Base-by-base conservation (phyloP, 2,329 filamentous ascomycete genomes). In the Camillea tinctor region DNA sequence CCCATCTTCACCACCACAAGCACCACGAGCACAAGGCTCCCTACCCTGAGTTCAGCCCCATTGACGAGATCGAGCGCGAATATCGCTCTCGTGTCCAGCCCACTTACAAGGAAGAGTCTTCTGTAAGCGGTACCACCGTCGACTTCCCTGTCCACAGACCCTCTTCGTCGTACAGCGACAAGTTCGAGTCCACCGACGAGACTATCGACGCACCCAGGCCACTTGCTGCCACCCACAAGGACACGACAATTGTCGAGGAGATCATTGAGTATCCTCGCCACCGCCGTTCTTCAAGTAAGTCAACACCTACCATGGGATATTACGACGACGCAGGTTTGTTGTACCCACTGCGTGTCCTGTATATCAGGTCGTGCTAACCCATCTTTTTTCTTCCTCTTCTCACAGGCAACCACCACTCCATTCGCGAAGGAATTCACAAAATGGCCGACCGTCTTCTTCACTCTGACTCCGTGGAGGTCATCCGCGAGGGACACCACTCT, bases 161-260 rank as follows among this genome's bases (percentile, higher is more conserved):
- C 64, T 69, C 68, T 17, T 15, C 36, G 60, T 70, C 74, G 51
- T 73, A 67, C 68, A 67, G 67, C 59, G 75, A 80, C 63, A 74
- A 79, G 56, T 66, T 71, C 60, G 62, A 66, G 59, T 72, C 73
- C 52, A 72, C 68, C 65, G 73, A 72, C 58, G 69, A 73, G 64
- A 77, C 76, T 63, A 68, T 78, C 67, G 76, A 77, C 61, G 61
- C 61, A 50, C 68, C 60, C 72, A 72, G 66, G 4, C 40, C 17
- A 71, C 75, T 68, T 72, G 73, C 83, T 69, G 76, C 79, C 66
- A 80, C 80, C 75, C 78, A 81, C 75, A 79, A 84, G 72, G 81
- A 87, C 72, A 76, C 82, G 65, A 84, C 84, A 73, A 77, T 89
- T 73, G 83, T 77, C 79, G 86, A 84, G 80, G 89, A 84, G 81